Evolutionary conservation across 2,329 filamentous ascomycete genomes (phyloP), one percentile per base, ranked within the genome.

Genomic region (Ascomycota sp.): DNA sequence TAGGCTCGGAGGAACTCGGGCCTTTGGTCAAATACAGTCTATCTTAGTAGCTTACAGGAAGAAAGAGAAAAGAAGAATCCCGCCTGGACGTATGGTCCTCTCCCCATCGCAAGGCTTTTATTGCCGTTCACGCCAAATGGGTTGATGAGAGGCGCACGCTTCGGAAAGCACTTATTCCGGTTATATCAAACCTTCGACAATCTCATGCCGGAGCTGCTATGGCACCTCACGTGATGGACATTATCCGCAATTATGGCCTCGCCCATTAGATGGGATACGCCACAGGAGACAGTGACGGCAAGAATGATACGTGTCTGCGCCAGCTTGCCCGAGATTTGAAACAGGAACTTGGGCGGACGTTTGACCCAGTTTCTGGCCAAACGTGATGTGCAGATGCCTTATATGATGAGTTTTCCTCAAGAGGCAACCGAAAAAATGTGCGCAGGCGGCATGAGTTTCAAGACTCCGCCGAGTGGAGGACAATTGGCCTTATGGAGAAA

Each of bases 1-100:
- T 21, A 21, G 16, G 16, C 16, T 21, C 16, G 16, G 41, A 0
- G 39, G 36, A 25, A 50, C 47, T 1, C 42, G 16, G 5, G 16
- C 3, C 16, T 21, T 3, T 21, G 16, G 16, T 21, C 3, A 21
- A 21, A 21, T 21, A 21, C 16, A 21, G 16, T 21, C 16, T 21
- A 21, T 21, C 16, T 21, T 3, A 21, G 16, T 21, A 21, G 16
- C 16, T 21, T 21, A 21, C 16, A 21, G 5, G 16, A 21, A 21
- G 16, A 5, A 21, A 21, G 16, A 21, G 16, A 21, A 21, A 21
- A 21, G 16, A 21, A 21, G 16, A 21, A 21, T 21, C 16, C 16
- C 5, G 16, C 5, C 16, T 5, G 16, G 16, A 21, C 16, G 16
- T 21, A 10, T 30, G 29, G 29, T 30, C 29, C 10, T 30, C 29